Base-by-base conservation (phyloP, 2,329 filamentous ascomycete species). In the Simplicillium aogashimaense region DNA sequence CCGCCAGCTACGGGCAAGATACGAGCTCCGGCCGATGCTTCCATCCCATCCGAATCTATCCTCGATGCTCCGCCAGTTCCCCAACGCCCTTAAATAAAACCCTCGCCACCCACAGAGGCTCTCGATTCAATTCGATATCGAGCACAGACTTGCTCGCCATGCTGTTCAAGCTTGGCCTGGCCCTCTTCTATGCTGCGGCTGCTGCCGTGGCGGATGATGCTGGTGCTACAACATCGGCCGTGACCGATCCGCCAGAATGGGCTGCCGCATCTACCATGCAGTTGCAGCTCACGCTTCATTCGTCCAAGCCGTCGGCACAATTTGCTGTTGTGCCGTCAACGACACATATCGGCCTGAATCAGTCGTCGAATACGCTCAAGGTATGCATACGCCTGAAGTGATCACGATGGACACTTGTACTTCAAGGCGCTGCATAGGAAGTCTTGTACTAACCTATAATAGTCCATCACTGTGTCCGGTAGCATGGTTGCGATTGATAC, bases 261-360 rank as follows among this genome's bases (percentile, higher is more conserved):
- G 58, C 63, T 39, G 40, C 51, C 3, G 51, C 56, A 15, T 64
- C 59, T 30, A 55, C 58, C 36, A 63, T 74, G 59, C 57, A 63
- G 33, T 55, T 74, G 36, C 53, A 55, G 32, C 46, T 71, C 37
- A 45, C 50, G 17, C 20, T 25, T 25, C 41, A 40, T 6, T 55
- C 56, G 13, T 46, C 52, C 5, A 53, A 50, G 15, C 44, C 54
- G 9, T 49, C 50, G 7, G 38, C 59, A 30, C 50, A 65, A 13
- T 70, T 65, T 45, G 58, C 59, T 15, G 59, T 72, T 14, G 61
- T 70, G 30, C 70, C 70, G 11, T 55, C 72, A 43, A 72, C 68
- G 0, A 40, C 47, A 31, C 55, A 49, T 8, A 46, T 65, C 30
- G 70, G 67, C 2, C 44, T 69, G 38, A 72, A 73, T 37, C 55